Evolutionary conservation across 768 basidiomycete species (phyloP).

Genomic region (Crepidotus variabilis): DNA sequence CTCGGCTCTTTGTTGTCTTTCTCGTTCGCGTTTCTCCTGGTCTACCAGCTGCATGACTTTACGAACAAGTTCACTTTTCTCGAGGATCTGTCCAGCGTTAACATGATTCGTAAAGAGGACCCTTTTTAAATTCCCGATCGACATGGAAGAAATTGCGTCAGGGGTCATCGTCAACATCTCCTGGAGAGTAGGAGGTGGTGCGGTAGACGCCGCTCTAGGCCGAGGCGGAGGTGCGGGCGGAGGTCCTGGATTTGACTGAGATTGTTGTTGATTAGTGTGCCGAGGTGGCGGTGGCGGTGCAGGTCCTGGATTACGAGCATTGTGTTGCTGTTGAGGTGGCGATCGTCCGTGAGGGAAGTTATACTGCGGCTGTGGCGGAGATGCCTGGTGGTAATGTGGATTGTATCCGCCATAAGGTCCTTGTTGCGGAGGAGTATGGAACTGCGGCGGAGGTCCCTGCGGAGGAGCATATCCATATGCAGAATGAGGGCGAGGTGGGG

Average conservation of each 20-base stretch:
- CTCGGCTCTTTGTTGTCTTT: slow-evolving; percentile 40
- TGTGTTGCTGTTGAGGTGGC: background rate
- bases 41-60: slow-evolving; percentile 65
- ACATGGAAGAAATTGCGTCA: slow-evolving; percentile 54
- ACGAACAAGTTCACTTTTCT: slow-evolving; percentile 80
- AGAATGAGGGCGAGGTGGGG: slow-evolving; percentile 3
- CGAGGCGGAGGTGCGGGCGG: slow-evolving; percentile 29
- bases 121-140: slow-evolving; percentile 71
- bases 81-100: slow-evolving; percentile 71
- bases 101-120: slow-evolving; percentile 83
- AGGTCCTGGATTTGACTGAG: slow-evolving; percentile 18
- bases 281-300: slow-evolving; percentile 17
- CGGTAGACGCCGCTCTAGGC: slow-evolving; percentile 40
- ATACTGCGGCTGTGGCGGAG: background rate
- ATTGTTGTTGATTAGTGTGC: slow-evolving; percentile 15
- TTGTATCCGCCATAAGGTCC: background rate
- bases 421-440: background rate
- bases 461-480: background rate
- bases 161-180: slow-evolving; percentile 60
- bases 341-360: background rate
- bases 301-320: background rate
- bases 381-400: background rate
- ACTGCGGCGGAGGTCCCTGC: background rate
- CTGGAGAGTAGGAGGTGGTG: slow-evolving; percentile 60
- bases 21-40: slow-evolving; percentile 56